phyloP scores from a whole-genome alignment of 1,139 yeast genomes.

The Nakaseomyces kungkrabaensis region DNA sequence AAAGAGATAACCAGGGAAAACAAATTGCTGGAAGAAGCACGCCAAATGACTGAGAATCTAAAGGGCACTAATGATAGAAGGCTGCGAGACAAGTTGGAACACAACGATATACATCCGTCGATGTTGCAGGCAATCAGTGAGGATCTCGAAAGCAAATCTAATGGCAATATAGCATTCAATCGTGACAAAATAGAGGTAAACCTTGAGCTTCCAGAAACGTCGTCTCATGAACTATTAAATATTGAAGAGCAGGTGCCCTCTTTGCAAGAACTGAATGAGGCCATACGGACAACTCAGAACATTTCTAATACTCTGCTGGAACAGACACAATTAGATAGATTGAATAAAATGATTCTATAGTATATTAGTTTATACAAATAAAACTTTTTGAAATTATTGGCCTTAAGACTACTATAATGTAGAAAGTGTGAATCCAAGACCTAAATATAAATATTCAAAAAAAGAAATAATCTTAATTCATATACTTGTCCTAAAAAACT shows the following conservation, averaged over 20 bases:
- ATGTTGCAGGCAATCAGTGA: constrained; percentile 1
- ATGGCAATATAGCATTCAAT: background rate
- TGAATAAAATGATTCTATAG: background rate
- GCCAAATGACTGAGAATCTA: constrained; percentile 8
- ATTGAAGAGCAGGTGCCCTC: constrained; percentile 1
- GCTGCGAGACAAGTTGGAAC: constrained; percentile 15
- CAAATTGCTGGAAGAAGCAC: constrained; percentile 14
- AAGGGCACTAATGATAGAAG: constrained; percentile 10
- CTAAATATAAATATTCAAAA: no score
- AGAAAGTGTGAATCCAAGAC: no score
- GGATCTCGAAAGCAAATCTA: background rate
- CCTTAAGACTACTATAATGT: no score
- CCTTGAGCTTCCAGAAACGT: constrained; percentile 1
- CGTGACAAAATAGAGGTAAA: constrained; percentile 9
- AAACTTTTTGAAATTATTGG: no score
- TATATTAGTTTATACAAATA: background rate
- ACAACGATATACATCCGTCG: constrained; percentile 22
- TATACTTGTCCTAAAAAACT: no score
- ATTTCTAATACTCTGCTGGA: background rate
- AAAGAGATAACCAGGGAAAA: constrained; percentile 16
- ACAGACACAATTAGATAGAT: background rate
- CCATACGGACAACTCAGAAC: background rate
- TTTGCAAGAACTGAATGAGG: background rate
- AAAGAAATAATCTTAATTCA: no score
- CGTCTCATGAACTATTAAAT: background rate